Conservation (phyloP, 169 alveolate species). For the Plasmodium vinckei region DNA sequence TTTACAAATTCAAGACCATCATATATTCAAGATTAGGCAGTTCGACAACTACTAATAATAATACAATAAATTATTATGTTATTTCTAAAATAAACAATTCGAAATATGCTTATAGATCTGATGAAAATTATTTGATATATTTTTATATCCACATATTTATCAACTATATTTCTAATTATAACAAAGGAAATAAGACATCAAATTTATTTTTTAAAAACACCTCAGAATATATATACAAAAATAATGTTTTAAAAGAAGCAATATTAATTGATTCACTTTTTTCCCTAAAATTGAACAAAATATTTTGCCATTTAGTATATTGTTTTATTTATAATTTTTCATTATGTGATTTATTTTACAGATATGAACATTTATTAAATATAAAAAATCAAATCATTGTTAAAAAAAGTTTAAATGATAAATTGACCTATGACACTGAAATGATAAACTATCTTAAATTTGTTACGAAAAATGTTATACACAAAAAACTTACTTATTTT, state of each 20-base stretch:
- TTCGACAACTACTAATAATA: too few species aligned
- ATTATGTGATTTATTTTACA: constrained; percentile 21
- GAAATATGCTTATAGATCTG: constrained; percentile 10
- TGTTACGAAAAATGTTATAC: constrained; percentile 34
- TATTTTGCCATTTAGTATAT: constrained; percentile 44
- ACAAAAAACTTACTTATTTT: constrained; percentile 18
- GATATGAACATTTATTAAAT: constrained; percentile 34
- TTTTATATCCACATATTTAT: constrained; percentile 33
- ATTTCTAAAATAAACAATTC: constrained; percentile 1
- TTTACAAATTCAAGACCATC: constrained; percentile 12
- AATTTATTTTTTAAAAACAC: background rate
- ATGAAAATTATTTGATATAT: constrained; percentile 1
- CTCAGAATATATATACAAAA: background rate
- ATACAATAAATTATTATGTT: background rate
- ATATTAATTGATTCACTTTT: constrained; percentile 21
- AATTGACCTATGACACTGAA: background rate
- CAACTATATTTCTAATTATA: constrained; percentile 30
- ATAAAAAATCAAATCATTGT: constrained; percentile 29
- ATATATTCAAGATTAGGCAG: too few species aligned
- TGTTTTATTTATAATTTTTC: constrained; percentile 48
- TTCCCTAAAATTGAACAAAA: constrained; percentile 18
- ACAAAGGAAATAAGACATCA: constrained; percentile 14
- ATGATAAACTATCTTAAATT: constrained; percentile 42
- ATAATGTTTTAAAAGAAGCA: constrained; percentile 23
- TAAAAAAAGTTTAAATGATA: background rate